A percentile compares a stretch with the other conserved stretches of the same genome.
phyloP scores from a whole-genome alignment of 1,284 basidiomycete genomes.

The Cryptococcus wingfieldii region DNA sequence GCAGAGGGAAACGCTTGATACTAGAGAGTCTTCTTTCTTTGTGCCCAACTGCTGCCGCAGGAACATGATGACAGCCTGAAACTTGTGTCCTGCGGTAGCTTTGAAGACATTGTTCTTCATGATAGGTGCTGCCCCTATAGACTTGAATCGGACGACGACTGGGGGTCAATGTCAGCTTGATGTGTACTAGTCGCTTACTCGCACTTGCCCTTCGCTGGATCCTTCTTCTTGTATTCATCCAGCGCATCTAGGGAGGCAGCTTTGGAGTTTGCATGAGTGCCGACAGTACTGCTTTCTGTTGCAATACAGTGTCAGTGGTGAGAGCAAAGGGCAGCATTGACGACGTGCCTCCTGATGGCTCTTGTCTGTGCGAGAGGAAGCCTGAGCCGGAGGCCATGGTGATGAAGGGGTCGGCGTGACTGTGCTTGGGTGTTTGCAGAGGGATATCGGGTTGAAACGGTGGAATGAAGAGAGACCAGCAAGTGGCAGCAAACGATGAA shows the following conservation, averaged over 20 bases:
- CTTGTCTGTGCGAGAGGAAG: no score
- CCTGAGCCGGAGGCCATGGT: no score
- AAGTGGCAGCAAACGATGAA: no score
- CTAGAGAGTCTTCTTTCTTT: slow-evolving; percentile 81
- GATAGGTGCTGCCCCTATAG: slow-evolving; percentile 95
- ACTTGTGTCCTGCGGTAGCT: slow-evolving; percentile 89
- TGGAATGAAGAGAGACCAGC: no score
- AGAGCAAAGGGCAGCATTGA: no score
- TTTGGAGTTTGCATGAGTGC: no score
- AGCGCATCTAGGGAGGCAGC: not conserved
- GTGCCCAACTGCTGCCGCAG: slow-evolving; percentile 83
- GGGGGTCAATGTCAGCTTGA: not conserved
- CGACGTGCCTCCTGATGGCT: no score
- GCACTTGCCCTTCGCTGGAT: slow-evolving; percentile 18
- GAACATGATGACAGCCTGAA: slow-evolving; percentile 93
- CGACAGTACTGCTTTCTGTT: no score
- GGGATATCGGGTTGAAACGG: no score
- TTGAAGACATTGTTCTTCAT: slow-evolving; percentile 99
- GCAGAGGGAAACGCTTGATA: slow-evolving; percentile 51
- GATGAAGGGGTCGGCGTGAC: no score
- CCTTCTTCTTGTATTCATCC: slow-evolving; percentile 17
- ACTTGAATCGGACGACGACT: slow-evolving; percentile 98
- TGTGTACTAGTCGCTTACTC: not conserved
- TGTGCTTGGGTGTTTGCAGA: no score
- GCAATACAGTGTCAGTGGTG: no score